Percentiles rank a stretch among this genome's conserved stretches.
Conservation (phyloP, 176 grass and related monocot genomes). For the Rhynchospora pubera region DNA sequence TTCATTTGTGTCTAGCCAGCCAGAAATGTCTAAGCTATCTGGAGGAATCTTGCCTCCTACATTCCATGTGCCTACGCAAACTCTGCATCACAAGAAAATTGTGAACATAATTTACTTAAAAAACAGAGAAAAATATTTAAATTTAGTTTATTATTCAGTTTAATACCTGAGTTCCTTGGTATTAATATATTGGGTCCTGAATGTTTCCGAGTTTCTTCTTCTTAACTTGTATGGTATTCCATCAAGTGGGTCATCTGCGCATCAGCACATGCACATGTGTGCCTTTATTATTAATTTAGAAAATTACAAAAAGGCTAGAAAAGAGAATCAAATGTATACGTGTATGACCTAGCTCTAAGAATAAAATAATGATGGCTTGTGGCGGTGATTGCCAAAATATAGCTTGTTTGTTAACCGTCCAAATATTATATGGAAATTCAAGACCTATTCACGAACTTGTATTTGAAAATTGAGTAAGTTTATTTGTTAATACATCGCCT, state of each 20-base stretch:
- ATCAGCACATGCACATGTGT: constrained; percentile 27
- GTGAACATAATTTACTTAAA: neutral
- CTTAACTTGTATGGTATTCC: constrained; percentile 47
- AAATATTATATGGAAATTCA: neutral
- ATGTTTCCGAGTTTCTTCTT: constrained; percentile 78
- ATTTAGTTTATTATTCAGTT: neutral
- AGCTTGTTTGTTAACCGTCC: neutral
- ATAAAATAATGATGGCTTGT: constrained; percentile 6
- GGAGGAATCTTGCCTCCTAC: constrained; percentile 50
- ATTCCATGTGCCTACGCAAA: constrained; percentile 80
- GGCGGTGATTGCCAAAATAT: neutral
- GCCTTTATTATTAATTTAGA: neutral
- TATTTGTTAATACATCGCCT: neutral
- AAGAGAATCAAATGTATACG: neutral
- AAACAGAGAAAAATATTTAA: neutral
- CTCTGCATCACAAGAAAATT: constrained; percentile 22
- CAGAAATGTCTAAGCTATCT: constrained; percentile 41
- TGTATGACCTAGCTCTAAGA: neutral
- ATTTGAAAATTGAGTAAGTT: neutral
- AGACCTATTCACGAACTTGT: neutral
- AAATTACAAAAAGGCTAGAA: neutral
- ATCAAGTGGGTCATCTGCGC: constrained; percentile 39
- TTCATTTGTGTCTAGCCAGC: constrained; percentile 63
- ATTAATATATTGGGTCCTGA: constrained; percentile 82
- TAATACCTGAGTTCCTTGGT: constrained; percentile 70